Percentiles rank a stretch among this genome's conserved stretches.
Conservation (phyloP, 306 rosid genomes). For the Glycine tomentella region DNA sequence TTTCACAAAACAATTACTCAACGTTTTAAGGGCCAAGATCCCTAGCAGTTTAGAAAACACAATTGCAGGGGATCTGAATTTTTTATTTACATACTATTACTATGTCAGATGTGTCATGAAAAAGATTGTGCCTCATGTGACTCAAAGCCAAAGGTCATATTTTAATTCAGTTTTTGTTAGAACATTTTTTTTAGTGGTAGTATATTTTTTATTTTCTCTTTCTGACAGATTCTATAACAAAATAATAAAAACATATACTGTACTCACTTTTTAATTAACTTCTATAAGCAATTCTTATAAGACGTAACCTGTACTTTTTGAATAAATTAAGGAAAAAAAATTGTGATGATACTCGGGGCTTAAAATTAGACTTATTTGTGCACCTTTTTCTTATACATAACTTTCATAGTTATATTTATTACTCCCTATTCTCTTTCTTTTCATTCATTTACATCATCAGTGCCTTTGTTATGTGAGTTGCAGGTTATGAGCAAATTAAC, state of each 20-base stretch:
- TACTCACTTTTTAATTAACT: neutral
- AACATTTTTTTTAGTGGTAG: neutral
- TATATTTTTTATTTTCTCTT: neutral
- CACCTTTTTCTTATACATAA: neutral
- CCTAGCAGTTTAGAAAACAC: too few species aligned
- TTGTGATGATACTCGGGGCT: too few species aligned
- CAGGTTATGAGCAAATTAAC: neutral
- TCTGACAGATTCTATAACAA: neutral
- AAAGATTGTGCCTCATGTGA: constrained; percentile 4
- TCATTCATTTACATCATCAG: neutral
- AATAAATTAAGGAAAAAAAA: neutral
- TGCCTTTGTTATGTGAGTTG: neutral
- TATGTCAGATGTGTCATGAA: neutral
- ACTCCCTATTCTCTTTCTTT: neutral
- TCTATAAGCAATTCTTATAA: neutral
- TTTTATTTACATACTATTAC: neutral
- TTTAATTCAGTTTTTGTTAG: neutral
- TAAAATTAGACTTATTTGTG: neutral
- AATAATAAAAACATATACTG: too few species aligned
- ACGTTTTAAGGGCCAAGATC: too few species aligned
- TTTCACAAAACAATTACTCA: too few species aligned
- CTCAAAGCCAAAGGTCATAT: neutral
- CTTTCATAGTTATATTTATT: neutral
- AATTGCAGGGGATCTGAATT: too few species aligned
- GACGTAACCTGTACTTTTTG: neutral